phyloP scores from a whole-genome alignment of 768 basidiomycete species.

The Auriscalpium microsporum region DNA sequence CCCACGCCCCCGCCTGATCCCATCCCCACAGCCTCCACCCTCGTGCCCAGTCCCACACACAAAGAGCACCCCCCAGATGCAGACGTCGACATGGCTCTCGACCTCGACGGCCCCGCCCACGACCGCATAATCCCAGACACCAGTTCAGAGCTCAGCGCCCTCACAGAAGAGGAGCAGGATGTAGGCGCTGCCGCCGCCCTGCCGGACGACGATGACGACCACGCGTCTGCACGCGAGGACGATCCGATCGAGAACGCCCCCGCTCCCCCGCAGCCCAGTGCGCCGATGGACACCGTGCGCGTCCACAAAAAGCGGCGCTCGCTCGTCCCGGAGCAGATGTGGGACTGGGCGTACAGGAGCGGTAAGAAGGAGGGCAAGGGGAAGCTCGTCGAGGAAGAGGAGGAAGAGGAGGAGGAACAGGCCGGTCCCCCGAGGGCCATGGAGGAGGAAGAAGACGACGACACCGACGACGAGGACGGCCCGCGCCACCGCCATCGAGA shows the following conservation, averaged over 20 bases:
- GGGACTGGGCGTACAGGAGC: conserved; percentile 64
- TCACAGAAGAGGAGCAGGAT: conserved; percentile 76
- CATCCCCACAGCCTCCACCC: conserved; percentile 12
- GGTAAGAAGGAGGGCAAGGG: conserved; percentile 27
- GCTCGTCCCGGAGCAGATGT: conserved; percentile 73
- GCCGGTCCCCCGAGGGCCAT: conserved; percentile 8
- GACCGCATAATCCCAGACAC: conserved; percentile 10
- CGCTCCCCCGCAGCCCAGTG: conserved; percentile 10
- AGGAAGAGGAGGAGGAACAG: conserved; percentile 31
- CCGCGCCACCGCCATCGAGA: neutral
- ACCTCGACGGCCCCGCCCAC: conserved; percentile 16
- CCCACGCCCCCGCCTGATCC: conserved; percentile 43
- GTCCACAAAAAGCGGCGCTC: conserved; percentile 47
- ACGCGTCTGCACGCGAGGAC: conserved; percentile 20
- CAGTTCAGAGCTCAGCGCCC: conserved; percentile 75
- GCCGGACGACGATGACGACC: conserved; percentile 13
- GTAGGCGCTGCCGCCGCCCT: conserved; percentile 26
- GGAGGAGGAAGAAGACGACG: conserved; percentile 19
- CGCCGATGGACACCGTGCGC: conserved; percentile 6
- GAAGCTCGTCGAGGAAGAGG: conserved; percentile 29
- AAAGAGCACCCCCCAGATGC: conserved; percentile 25
- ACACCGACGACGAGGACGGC: conserved; percentile 15
- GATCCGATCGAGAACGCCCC: conserved; percentile 19
- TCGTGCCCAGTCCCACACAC: conserved; percentile 9
- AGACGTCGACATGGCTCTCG: conserved; percentile 31